phyloP scores from a whole-genome alignment of 129 eudicot genomes.

The Dittrichia graveolens region DNA sequence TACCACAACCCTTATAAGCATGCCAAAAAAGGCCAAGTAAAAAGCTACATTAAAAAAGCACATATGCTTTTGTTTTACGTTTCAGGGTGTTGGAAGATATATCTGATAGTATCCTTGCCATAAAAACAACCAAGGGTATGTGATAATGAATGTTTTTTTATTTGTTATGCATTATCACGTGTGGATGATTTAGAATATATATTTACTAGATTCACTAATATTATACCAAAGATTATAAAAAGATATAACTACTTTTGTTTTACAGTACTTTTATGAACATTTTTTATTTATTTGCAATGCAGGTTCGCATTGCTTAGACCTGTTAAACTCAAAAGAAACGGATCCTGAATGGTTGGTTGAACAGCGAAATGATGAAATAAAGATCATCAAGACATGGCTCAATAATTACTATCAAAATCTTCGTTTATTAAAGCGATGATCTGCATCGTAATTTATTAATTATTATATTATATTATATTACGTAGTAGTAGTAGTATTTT shows the following conservation, averaged over 20 bases:
- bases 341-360: slow-evolving; percentile 57
- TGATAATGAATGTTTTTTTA: neutral
- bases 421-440: slow-evolving; percentile 11
- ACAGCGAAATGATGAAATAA: slow-evolving; percentile 47
- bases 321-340: slow-evolving; percentile 21
- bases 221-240: too few relatives aligned
- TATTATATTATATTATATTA: too few relatives aligned
- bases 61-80: slow-evolving; percentile 8
- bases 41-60: neutral
- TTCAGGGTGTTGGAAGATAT: slow-evolving; percentile 63
- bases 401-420: slow-evolving; percentile 42
- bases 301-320: slow-evolving; percentile 72
- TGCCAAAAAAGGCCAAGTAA: slow-evolving; percentile 12
- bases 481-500: too few relatives aligned
- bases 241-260: neutral
- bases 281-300: neutral
- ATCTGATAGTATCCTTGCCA: slow-evolving; percentile 51
- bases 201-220: too few relatives aligned
- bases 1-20: slow-evolving; percentile 13
- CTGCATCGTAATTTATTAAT: neutral
- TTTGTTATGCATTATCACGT: neutral
- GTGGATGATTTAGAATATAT: too few relatives aligned
- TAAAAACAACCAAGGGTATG: slow-evolving; percentile 27
- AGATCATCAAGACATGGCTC: slow-evolving; percentile 47
- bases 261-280: neutral